These are phyloP conservation scores for Clohesyomyces aquaticus DNA, from an alignment of 495 filamentous ascomycete genomes.

Conservation along the genomic window DNA sequence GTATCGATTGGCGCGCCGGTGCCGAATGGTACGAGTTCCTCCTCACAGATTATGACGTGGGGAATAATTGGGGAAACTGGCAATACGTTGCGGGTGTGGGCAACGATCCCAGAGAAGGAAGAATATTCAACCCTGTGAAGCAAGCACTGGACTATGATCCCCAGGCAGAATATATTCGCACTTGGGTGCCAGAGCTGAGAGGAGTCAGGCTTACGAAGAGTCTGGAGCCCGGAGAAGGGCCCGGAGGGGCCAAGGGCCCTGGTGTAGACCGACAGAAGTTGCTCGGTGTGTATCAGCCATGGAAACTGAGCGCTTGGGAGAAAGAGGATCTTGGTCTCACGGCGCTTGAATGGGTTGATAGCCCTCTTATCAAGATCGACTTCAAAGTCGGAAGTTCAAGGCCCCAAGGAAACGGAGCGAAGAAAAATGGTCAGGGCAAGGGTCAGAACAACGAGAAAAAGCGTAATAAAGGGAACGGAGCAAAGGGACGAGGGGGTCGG, in stretches of 20 bases:
- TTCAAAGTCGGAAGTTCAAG: slow-evolving; percentile 52
- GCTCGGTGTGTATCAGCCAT: background rate
- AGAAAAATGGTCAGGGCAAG: slow-evolving; percentile 4
- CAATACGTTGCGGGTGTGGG: slow-evolving; percentile 75
- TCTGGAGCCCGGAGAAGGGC: slow-evolving; percentile 11
- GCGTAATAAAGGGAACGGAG: background rate
- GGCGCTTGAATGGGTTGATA: slow-evolving; percentile 58
- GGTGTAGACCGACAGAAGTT: slow-evolving; percentile 56
- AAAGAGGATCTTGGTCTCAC: slow-evolving; percentile 56
- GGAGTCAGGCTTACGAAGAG: slow-evolving; percentile 42
- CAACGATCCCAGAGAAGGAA: slow-evolving; percentile 67
- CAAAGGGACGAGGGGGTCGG: background rate
- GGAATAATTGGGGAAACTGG: slow-evolving; percentile 78
- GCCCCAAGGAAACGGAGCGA: slow-evolving; percentile 19
- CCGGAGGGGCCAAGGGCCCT: slow-evolving; percentile 53
- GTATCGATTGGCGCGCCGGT: slow-evolving; percentile 75
- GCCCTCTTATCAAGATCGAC: slow-evolving; percentile 60
- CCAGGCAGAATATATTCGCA: slow-evolving; percentile 64
- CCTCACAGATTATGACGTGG: slow-evolving; percentile 71
- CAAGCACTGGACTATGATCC: slow-evolving; percentile 71
- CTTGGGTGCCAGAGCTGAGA: slow-evolving; percentile 67
- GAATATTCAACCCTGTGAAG: slow-evolving; percentile 75
- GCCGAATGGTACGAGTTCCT: slow-evolving; percentile 77
- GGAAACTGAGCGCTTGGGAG: slow-evolving; percentile 42
- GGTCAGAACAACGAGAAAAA: background rate